A percentile compares a stretch with the other conserved stretches of the same genome.
phyloP scores from a whole-genome alignment of 2,329 filamentous ascomycete genomes.

The Xylariomycetidae sp. region DNA sequence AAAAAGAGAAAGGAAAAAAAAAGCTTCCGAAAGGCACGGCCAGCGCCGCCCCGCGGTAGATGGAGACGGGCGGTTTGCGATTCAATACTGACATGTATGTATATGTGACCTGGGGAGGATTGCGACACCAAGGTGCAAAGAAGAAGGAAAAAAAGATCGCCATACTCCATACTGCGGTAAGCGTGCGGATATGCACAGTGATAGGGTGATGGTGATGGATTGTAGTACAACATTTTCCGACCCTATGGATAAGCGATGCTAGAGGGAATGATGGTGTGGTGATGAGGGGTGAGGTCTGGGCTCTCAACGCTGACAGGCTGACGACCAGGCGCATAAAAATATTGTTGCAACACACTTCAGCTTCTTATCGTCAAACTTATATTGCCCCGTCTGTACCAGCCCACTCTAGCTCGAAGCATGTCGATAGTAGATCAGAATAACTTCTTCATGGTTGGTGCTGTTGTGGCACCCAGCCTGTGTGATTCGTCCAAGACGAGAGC shows the following conservation, averaged over 20 bases:
- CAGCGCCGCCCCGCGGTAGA: too few relatives aligned
- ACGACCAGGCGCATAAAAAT: too few relatives aligned
- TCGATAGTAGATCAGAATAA: too few relatives aligned
- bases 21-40: not conserved
- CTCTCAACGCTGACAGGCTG: slow-evolving; percentile 14
- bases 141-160: slow-evolving; percentile 4
- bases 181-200: slow-evolving; percentile 20
- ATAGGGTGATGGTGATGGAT: slow-evolving; percentile 19
- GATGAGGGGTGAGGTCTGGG: slow-evolving; percentile 10
- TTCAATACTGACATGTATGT: not conserved
- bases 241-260: slow-evolving; percentile 23
- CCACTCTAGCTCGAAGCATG: not conserved
- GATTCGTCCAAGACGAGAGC: too few relatives aligned
- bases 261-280: slow-evolving; percentile 11
- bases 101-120: not conserved
- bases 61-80: too few relatives aligned
- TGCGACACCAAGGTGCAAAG: too few relatives aligned
- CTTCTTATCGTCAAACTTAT: too few relatives aligned
- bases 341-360: too few relatives aligned
- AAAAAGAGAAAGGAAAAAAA: not conserved
- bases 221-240: slow-evolving; percentile 20
- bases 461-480: too few relatives aligned
- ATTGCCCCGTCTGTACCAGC: not conserved
- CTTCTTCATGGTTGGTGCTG: too few relatives aligned
- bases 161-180: slow-evolving; percentile 1